Base-by-base conservation (phyloP, 768 basidiomycete genomes). In the Phallus indusiatus region DNA sequence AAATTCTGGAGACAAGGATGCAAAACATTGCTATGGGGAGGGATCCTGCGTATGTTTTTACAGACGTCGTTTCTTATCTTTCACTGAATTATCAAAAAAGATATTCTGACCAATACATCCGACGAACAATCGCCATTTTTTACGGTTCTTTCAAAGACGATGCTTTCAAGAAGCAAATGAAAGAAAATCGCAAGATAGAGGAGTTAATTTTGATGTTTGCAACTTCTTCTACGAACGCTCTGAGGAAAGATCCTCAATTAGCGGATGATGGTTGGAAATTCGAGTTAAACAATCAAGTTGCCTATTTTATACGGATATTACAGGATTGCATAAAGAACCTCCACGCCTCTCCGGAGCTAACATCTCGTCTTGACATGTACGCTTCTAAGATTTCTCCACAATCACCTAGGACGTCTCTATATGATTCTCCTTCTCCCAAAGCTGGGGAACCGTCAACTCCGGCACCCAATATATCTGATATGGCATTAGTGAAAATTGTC, bases 181-280 rank as follows among this genome's bases (percentile, higher is more conserved):
- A 92, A 72, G 94, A 97, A 70, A 94, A 91, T 70, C 81, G 96
- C 50, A 96, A 95, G 75, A 90, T 97, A 42, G 96, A 99, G 73
- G 94, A 97, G 63, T 85, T 99, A 56, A 95, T 99, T 60, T 78
- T 99, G 54, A 89, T 90, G 80, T 97, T 97, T 67, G 94, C 94
- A 11, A 90, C 94, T 1, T 85, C 92, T 55, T 90, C 95, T 2
- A 92, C 90, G 2, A 79, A 82, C 24, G 83, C 90, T 9, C 79
- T 98, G 61, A 88, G 86, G 79, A 96, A 96, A 72, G 92, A 94
- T 64, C 89, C 89, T 0, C 79, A 88, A 1, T 75, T 94, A 1
- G 80, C 79, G 16, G 88, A 84, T 21, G 94, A 96, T 52, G 88
- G 82, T 20, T 97, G 94, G 94, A 98, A 97, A 69, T 69, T 83